Evolutionary conservation across 495 filamentous ascomycete species (phyloP), one percentile per base, ranked within the genome.

Genomic region (Penicillium macrosclerotiorum): DNA sequence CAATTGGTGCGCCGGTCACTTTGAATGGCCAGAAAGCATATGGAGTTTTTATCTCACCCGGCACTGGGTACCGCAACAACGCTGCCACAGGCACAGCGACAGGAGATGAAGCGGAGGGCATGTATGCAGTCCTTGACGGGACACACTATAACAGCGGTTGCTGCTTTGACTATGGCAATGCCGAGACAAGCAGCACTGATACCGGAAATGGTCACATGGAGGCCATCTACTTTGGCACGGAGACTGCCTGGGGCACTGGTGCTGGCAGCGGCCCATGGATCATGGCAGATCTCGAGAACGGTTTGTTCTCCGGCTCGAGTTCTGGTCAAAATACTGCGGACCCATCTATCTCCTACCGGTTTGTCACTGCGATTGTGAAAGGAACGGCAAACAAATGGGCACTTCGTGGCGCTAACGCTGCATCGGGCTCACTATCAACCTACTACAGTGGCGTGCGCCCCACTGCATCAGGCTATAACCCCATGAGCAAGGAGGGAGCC

Each of bases 131-230:
- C 25, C 63, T 82, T 16, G 79, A 82, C 36, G 79, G 78, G 2
- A 80, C 77, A 5, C 76, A 82, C 49, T 82, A 77, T 63, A 82
- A 82, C 41, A 66, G 45, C 25, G 68, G 24, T 20, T 82, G 79
- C 69, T 82, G 79, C 66, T 82, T 78, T 50, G 79, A 82, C 60
- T 82, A 82, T 38, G 79, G 78, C 40, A 82, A 82, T 35, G 78
- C 78, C 31, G 79, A 82, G 62, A 72, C 64, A 18, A 78, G 54
- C 55, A 75, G 60, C 46, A 57, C 20, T 7, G 78, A 81, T 49
- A 81, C 77, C 1, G 79, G 79, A 32, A 68, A 70, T 45, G 77
- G 74, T 45, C 78, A 81, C 49, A 81, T 82, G 79, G 79, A 82
- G 59, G 75, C 78, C 27, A 75, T 82, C 59, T 82, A 82, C 68